Evolutionary conservation across 2,329 filamentous ascomycete species (phyloP), one percentile per base, ranked within the genome.

Genomic region (Thielaviopsis musarum): DNA sequence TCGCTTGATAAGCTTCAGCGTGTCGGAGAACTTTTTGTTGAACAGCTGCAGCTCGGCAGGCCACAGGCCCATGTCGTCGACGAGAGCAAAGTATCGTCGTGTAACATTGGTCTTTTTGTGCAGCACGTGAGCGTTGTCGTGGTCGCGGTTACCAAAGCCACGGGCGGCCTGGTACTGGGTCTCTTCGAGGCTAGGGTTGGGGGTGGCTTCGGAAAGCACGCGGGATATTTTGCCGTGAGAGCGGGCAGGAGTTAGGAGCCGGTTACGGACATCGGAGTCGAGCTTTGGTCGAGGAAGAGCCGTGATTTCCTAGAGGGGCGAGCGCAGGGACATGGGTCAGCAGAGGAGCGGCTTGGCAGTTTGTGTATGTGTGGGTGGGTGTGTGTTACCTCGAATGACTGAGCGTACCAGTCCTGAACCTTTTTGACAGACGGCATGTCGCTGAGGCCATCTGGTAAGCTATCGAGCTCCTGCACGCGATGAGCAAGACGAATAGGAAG

Each of bases 401-500:
- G 93, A 64, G 91, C 93, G 72, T 98, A 98, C 93, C 93, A 98
- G 69, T 97, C 91, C 70, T 91, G 87, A 65, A 98, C 93, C 68
- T 85, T 89, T 70, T 85, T 84, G 65, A 98, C 95, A 12, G 93
- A 97, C 48, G 91, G 88, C 93, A 98, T 97, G 66, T 97, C 91
- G 70, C 89, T 95, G 63, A 98, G 81, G 59, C 93, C 93, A 79
- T 98, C 93, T 41, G 93, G 93, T 2, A 98, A 77, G 68, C 89
- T 87, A 63, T 87, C 84, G 61, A 98, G 82, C 75, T 98, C 93
- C 72, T 95, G 88, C 62, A 98, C 93, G 64, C 93, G 87, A 74
- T 98, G 93, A 66, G 93, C 93, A 63, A 98, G 79, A 58, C 93
- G 88, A 68, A 98, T 98, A 65, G 93, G 93, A 24, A 98, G 83